Evolutionary conservation across 371 early-diverging fungal genomes (phyloP), one percentile per base, ranked within the genome.

Genomic region (Mortierella sp.): DNA sequence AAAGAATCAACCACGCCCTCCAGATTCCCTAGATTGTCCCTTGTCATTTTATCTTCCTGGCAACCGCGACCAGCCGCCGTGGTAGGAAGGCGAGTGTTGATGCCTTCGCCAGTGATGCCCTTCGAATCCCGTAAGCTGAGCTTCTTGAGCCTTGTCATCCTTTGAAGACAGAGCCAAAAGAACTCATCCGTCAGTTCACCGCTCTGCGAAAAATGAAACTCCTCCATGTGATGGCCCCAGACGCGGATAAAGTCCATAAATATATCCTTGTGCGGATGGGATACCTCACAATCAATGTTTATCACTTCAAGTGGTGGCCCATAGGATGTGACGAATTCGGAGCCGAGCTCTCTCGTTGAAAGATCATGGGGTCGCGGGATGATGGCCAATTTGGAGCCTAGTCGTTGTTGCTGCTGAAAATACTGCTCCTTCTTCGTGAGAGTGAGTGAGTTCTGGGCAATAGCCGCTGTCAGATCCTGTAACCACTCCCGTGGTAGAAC

Each of bases 81-180:
- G n/a, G n/a, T n/a, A n/a, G n/a, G n/a, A n/a, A n/a, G n/a, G n/a
- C n/a, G n/a, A n/a, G n/a, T n/a, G n/a, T n/a, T 23, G 32, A 69
- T 31, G 3, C 70, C 70, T 27, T 70, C 70, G 21, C 70, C 70
- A 1, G 70, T 70, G 27, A 70, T 70, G 14, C 70, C 70, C 32
- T 41, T 51, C 3, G 70, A 70, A 1, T 63, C 70, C 30, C 70
- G 41, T 7, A 70, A 57, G 27, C 70, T 70, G 39, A 70, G 50
- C 31, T 63, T 57, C 34, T 58, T 62, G 11, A 70, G 51, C 23
- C 30, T 32, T 6, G 57, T 62, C 62, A 61, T 62, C 23, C 56
- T 50, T n/a, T 52, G 58, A 3, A 70, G 32, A 48, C 70, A 70
- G 9, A 56, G 58, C 42, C 31, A 48, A 17, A 70, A 58, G 47